phyloP scores from a whole-genome alignment of 345 rosid genomes.

The Syzygium grande region DNA sequence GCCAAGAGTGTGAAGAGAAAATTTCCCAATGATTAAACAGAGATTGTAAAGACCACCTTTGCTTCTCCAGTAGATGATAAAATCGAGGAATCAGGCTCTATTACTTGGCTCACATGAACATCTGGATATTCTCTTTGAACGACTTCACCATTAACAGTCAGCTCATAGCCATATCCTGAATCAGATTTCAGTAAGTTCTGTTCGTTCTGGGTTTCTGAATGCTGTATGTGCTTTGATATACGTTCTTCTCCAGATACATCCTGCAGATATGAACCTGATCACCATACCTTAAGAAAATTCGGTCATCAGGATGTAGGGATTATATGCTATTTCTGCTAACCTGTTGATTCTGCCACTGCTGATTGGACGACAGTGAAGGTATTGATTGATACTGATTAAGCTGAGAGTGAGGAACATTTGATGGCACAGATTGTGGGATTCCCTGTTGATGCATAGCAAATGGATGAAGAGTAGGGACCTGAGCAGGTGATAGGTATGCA shows the following conservation, averaged over 20 bases:
- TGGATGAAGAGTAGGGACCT: slow-evolving; percentile 68
- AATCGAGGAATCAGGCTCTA: slow-evolving; percentile 37
- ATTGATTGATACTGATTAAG: slow-evolving; percentile 46
- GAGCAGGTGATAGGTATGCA: slow-evolving; percentile 66
- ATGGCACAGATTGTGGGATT: slow-evolving; percentile 49
- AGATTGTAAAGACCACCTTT: slow-evolving; percentile 38
- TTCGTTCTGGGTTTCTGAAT: slow-evolving; percentile 44
- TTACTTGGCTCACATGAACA: slow-evolving; percentile 38
- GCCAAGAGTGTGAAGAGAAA: not conserved
- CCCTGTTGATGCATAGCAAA: slow-evolving; percentile 73
- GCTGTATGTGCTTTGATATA: slow-evolving; percentile 38
- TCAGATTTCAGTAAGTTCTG: slow-evolving; percentile 39
- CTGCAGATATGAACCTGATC: slow-evolving; percentile 21
- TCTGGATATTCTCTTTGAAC: slow-evolving; percentile 43
- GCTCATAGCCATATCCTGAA: slow-evolving; percentile 44
- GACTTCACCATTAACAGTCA: slow-evolving; percentile 45
- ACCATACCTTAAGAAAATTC: not conserved
- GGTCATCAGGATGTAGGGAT: not conserved
- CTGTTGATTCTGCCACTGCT: slow-evolving; percentile 73
- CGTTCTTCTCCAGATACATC: slow-evolving; percentile 41
- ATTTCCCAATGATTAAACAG: not conserved
- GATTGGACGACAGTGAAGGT: slow-evolving; percentile 34
- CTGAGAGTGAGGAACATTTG: slow-evolving; percentile 55
- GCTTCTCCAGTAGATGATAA: slow-evolving; percentile 38
- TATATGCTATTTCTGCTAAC: slow-evolving; percentile 13